phyloP scores from a whole-genome alignment of 1,139 yeast species.

The Scheffersomyces lignicola region DNA sequence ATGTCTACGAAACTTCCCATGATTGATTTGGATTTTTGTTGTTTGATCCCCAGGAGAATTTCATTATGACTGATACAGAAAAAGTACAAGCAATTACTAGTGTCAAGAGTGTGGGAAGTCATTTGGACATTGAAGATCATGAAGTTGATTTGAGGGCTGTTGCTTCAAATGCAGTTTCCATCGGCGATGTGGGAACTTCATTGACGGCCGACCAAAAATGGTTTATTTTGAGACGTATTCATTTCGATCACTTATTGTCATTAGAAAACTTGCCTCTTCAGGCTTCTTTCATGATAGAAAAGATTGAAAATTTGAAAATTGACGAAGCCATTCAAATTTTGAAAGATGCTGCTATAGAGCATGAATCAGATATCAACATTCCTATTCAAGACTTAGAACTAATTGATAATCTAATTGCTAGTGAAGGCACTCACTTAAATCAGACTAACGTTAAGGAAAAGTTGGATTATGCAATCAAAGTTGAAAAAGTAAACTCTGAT shows the following conservation, averaged over 20 bases:
- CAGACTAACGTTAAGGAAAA: constrained; percentile 3
- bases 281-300: constrained; percentile 37
- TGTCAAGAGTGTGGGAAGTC: constrained; percentile 2
- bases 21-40: too few relatives aligned
- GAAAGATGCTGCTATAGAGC: constrained; percentile 37
- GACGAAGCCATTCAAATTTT: constrained; percentile 45
- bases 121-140: constrained; percentile 16
- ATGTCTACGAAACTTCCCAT: too few relatives aligned
- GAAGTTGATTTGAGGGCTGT: constrained; percentile 21
- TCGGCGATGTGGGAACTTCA: constrained; percentile 21
- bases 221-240: constrained; percentile 25
- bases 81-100: constrained; percentile 1
- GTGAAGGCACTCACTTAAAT: constrained; percentile 4
- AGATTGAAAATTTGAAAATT: constrained; percentile 33
- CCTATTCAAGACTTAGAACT: constrained; percentile 34
- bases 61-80: too few relatives aligned
- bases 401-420: constrained; percentile 16
- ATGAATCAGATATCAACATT: constrained; percentile 51
- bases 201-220: constrained; percentile 28
- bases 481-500: constrained; percentile 1
- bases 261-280: constrained; percentile 34
- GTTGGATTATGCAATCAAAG: constrained; percentile 2
- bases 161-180: constrained; percentile 20
- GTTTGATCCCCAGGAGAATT: too few relatives aligned
- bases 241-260: constrained; percentile 22